Conservation (phyloP, 75 land plant species). For the Sequoiadendron giganteum region DNA sequence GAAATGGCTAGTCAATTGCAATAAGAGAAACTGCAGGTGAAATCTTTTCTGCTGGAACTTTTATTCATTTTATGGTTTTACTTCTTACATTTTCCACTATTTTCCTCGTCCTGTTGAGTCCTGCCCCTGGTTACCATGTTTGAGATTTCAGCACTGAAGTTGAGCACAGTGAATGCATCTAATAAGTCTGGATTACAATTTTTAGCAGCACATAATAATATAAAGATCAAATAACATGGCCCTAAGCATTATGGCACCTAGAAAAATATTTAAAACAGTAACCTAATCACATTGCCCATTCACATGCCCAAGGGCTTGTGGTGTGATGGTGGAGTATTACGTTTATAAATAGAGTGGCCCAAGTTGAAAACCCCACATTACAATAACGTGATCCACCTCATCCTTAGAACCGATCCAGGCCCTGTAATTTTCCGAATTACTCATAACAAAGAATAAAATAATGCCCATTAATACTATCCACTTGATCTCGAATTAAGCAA, state of each 20-base stretch:
- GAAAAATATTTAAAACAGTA: not conserved
- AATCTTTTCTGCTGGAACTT: not conserved
- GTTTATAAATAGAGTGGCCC: no score
- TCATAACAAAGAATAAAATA: no score
- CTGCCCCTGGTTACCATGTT: not conserved
- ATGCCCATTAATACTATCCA: no score
- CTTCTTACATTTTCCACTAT: not conserved
- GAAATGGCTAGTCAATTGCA: no score
- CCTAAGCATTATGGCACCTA: not conserved
- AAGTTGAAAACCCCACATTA: no score
- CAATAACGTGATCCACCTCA: no score
- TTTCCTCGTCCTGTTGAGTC: not conserved
- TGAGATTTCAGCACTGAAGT: not conserved
- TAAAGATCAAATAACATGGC: not conserved
- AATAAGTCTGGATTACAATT: not conserved
- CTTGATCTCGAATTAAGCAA: no score
- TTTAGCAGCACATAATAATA: not conserved
- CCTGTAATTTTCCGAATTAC: no score
- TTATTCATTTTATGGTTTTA: not conserved
- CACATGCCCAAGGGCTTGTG: not conserved
- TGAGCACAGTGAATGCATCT: not conserved
- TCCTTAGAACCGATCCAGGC: no score
- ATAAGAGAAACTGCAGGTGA: no score
- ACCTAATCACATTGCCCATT: not conserved
- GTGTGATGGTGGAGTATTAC: no score